Conservation (phyloP, 208 protist genomes). For the Crithidia thermophila region DNA sequence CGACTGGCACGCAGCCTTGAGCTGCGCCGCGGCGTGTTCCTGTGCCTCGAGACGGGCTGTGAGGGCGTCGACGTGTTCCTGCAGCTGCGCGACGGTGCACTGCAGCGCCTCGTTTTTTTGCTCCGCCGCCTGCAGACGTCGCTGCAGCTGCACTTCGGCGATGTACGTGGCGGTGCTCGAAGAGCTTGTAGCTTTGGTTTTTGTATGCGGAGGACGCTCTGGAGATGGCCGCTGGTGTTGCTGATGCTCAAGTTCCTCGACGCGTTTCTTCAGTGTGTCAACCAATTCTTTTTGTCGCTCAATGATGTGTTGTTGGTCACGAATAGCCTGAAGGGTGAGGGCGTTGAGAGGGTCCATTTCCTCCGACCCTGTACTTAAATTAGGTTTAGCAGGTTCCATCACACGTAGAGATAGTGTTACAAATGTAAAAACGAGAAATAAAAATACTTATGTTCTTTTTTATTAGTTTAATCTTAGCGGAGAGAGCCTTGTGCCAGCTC, state of each 20-base stretch:
- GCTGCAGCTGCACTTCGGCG: slow-evolving; percentile 13
- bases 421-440: too few relatives aligned
- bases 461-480: too few relatives aligned
- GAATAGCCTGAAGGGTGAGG: slow-evolving; percentile 61
- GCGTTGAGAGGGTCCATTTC: slow-evolving; percentile 2
- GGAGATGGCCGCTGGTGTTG: slow-evolving; percentile 1
- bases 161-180: not conserved
- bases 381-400: not conserved
- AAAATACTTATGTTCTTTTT: too few relatives aligned
- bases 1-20: not conserved
- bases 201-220: too few relatives aligned
- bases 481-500: too few relatives aligned
- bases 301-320: slow-evolving; percentile 79
- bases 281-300: slow-evolving; percentile 61
- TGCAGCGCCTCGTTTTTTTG: slow-evolving; percentile 9
- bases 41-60: not conserved
- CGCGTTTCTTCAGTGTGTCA: slow-evolving; percentile 40
- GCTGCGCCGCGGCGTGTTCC: not conserved
- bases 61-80: not conserved
- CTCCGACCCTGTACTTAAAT: not conserved
- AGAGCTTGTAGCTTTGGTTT: not conserved
- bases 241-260: slow-evolving; percentile 39
- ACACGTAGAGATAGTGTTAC: too few relatives aligned
- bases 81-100: slow-evolving; percentile 2
- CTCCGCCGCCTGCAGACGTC: slow-evolving; percentile 5